These are phyloP conservation scores for Penicillium polonicum DNA, from an alignment of 2,329 filamentous ascomycete genomes.

Conservation along the genomic window DNA sequence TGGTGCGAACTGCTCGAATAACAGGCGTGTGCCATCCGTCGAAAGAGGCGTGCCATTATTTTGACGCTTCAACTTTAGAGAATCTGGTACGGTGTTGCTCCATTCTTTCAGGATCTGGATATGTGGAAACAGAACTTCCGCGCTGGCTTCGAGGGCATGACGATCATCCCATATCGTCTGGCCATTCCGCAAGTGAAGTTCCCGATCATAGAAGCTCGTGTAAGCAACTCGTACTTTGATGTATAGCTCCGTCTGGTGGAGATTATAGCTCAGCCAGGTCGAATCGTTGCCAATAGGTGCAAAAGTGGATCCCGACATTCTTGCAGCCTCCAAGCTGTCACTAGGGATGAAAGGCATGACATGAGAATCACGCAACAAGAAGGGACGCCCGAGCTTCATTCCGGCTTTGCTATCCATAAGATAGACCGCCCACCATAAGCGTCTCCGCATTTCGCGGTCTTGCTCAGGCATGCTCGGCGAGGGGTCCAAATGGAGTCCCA, in stretches of 20 bases:
- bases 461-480: constrained; percentile 31
- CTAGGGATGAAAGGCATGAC: constrained; percentile 32
- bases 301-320: constrained; percentile 17
- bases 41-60: constrained; percentile 38
- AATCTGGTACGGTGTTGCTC: constrained; percentile 38
- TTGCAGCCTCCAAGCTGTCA: constrained; percentile 14
- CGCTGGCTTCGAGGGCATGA: constrained; percentile 31
- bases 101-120: constrained; percentile 32
- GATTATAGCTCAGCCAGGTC: constrained; percentile 22
- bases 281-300: constrained; percentile 20
- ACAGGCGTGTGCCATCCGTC: constrained; percentile 37
- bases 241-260: constrained; percentile 18
- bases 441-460: constrained; percentile 48
- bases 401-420: constrained; percentile 47
- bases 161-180: constrained; percentile 34
- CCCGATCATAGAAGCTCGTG: constrained; percentile 25
- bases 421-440: constrained; percentile 56
- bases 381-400: constrained; percentile 25
- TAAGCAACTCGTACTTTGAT: constrained; percentile 12
- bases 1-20: constrained; percentile 40
- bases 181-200: constrained; percentile 4
- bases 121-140: constrained; percentile 30
- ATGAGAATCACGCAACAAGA: constrained; percentile 34
- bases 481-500: constrained; percentile 53
- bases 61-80: constrained; percentile 40